Conservation (phyloP, 306 rosid genomes). For the Sindora glabra region DNA sequence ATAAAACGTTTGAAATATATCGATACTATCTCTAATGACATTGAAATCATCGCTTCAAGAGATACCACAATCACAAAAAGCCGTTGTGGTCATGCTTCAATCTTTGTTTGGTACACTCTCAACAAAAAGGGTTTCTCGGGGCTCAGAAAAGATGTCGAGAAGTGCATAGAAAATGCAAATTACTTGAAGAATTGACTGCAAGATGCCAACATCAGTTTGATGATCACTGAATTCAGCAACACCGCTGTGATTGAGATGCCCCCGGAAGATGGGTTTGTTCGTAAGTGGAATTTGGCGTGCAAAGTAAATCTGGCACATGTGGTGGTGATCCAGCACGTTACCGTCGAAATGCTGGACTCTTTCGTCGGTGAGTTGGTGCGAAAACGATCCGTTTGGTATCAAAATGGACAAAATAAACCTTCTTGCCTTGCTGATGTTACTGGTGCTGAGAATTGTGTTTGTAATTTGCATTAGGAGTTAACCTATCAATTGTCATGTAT, state of each 20-base stretch:
- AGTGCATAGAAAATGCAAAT: constrained; percentile 55
- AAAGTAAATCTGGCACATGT: constrained; percentile 56
- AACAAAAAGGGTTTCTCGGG: constrained; percentile 50
- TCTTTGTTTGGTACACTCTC: constrained; percentile 66
- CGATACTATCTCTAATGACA: constrained; percentile 42
- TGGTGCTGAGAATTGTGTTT: constrained; percentile 42
- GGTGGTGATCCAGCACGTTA: constrained; percentile 54
- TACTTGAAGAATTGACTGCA: constrained; percentile 35
- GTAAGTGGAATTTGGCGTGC: constrained; percentile 60
- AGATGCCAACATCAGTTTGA: constrained; percentile 44
- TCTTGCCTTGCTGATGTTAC: constrained; percentile 39
- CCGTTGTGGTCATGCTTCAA: constrained; percentile 60
- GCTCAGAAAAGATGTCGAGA: constrained; percentile 55
- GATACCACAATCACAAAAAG: constrained; percentile 77
- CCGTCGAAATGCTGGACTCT: constrained; percentile 35
- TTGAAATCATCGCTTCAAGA: constrained; percentile 60
- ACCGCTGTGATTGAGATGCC: constrained; percentile 64
- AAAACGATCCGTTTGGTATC: constrained; percentile 33
- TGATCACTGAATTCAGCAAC: constrained; percentile 54
- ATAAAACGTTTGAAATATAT: constrained; percentile 49
- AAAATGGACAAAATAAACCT: constrained; percentile 16
- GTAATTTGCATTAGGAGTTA: constrained; percentile 33
- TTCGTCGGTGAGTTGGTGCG: constrained; percentile 35
- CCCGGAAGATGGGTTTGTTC: constrained; percentile 38
- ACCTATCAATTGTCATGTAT: too few relatives aligned